Base-by-base conservation (phyloP, 331 rosid genomes). In the Malus hybrid region DNA sequence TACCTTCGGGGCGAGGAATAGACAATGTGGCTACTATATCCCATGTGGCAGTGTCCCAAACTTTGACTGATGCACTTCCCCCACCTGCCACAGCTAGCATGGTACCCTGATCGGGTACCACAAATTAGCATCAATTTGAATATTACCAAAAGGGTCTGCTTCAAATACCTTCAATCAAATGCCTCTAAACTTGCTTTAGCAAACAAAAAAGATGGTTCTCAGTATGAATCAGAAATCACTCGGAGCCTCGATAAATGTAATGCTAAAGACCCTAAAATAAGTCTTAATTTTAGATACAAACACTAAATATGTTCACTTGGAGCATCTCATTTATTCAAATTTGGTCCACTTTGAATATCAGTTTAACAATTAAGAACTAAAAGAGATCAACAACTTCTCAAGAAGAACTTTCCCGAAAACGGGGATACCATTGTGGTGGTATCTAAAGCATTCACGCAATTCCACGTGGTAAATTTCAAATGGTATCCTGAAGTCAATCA, bases 11-110 rank as follows among this genome's bases (percentile, higher is more conserved):
- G 53, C 96, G 93, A 68, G 99, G 99, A 87, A 95, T 86, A 12
- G 89, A 87, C 65, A 95, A 74, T 65, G 96, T 92, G 67, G 89
- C 91, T 81, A 88, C 66, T 75, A 84, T 75, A 55, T 83, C 79
- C 99, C 99, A 95, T 5, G 99, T 78, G 79, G 77, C 78, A 15
- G 99, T 95, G 84, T 92, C 97, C 99, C 99, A 95, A 36, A 95
- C 88, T 83, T 92, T 95, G 74, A 95, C 87, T 0, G 99, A 95
- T 29, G 97, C 97, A 70, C 99, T 95, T 52, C 97, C 92, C 75
- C 99, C 99, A 14, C 99, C 97, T 30, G 99, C 99, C 68, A 88
- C 99, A n/a, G 99, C 99, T 82, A 92, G 86, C 83, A 90, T 79
- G 61, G 96, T 72, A 70, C 97, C 99, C 99, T 95, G 90, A 67